These are phyloP conservation scores for Hypoxylon lienhwacheense DNA, from an alignment of 495 filamentous ascomycete genomes.

Conservation along the genomic window DNA sequence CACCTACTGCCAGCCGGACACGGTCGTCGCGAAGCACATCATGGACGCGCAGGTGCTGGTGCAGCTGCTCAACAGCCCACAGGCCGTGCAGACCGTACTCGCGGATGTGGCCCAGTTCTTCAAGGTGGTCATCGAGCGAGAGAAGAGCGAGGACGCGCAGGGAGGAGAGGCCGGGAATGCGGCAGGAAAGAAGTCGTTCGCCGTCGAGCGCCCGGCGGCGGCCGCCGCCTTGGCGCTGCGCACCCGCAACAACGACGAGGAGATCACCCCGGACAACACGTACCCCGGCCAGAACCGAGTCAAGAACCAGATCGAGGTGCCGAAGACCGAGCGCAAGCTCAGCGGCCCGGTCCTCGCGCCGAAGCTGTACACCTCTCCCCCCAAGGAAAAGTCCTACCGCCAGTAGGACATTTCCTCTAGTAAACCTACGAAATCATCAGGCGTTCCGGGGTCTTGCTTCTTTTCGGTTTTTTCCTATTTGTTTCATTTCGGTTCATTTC, in stretches of 20 bases:
- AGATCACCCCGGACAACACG: constrained; percentile 5
- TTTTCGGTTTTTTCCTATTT: too few relatives aligned
- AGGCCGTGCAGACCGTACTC: constrained; percentile 41
- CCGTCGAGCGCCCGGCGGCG: neutral
- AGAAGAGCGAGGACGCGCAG: constrained; percentile 8
- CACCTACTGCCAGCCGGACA: constrained; percentile 52
- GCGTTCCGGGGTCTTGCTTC: too few relatives aligned
- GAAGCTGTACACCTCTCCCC: constrained; percentile 10
- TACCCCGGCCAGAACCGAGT: constrained; percentile 17
- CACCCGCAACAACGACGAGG: neutral
- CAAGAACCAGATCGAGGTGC: constrained; percentile 18
- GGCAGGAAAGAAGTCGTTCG: neutral
- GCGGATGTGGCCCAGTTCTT: constrained; percentile 45
- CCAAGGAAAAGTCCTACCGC: too few relatives aligned
- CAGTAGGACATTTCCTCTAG: too few relatives aligned
- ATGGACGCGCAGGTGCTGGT: constrained; percentile 45
- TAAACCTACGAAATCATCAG: too few relatives aligned
- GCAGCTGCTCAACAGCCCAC: constrained; percentile 39
- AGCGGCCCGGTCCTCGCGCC: constrained; percentile 27
- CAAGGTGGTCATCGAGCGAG: constrained; percentile 40
- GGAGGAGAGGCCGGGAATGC: neutral
- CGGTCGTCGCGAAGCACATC: constrained; percentile 52
- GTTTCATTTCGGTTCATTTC: too few relatives aligned
- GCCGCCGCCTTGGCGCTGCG: too few relatives aligned
- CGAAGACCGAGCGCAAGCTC: constrained; percentile 2